phyloP scores from a whole-genome alignment of 2,329 filamentous ascomycete species.

The Tolypocladium ophioglossoides region DNA sequence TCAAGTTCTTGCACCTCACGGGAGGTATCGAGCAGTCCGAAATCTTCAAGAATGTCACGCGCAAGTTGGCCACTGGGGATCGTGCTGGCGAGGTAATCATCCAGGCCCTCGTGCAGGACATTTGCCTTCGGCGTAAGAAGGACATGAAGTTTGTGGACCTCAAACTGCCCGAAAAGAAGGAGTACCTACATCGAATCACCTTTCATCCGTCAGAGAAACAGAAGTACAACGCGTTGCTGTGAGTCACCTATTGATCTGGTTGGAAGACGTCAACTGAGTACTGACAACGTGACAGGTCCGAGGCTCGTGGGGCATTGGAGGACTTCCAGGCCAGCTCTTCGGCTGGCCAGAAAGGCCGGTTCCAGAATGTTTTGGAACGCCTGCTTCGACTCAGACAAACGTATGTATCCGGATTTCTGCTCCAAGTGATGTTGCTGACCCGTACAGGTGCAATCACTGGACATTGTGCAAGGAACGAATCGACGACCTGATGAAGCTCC shows the following conservation, averaged over 20 bases:
- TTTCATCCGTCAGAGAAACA: conserved; percentile 64
- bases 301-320: conserved; percentile 63
- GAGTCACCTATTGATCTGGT: conserved; percentile 17
- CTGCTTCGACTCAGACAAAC: conserved; percentile 74
- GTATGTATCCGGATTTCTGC: conserved; percentile 15
- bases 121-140: conserved; percentile 74
- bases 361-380: conserved; percentile 69
- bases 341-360: conserved; percentile 40
- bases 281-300: conserved; percentile 33
- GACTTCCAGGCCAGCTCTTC: conserved; percentile 40
- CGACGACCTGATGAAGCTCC: conserved; percentile 56
- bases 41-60: conserved; percentile 57
- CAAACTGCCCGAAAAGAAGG: conserved; percentile 64
- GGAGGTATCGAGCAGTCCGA: conserved; percentile 65
- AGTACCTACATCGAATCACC: conserved; percentile 65
- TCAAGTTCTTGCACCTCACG: conserved; percentile 66
- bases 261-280: neutral
- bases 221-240: conserved; percentile 67
- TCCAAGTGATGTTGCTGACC: neutral
- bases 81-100: conserved; percentile 51
- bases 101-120: conserved; percentile 66
- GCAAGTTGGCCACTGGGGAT: conserved; percentile 52
- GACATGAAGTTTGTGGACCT: conserved; percentile 83
- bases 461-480: conserved; percentile 67
- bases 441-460: conserved; percentile 68